Conservation (phyloP, 768 basidiomycete species). For the Ephemerocybe angulata region DNA sequence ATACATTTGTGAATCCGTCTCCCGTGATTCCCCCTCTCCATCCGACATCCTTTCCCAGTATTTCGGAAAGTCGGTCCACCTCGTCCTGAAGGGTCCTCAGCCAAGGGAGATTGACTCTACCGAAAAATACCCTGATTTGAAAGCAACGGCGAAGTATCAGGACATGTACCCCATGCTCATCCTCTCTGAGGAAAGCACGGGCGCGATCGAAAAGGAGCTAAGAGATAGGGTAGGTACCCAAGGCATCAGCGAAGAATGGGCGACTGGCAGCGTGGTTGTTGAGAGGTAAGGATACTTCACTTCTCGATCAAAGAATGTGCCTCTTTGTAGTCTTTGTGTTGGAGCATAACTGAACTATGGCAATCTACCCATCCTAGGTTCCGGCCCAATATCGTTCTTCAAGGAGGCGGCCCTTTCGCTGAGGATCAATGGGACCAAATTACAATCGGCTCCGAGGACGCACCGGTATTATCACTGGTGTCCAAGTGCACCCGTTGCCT, state of each 20-base stretch:
- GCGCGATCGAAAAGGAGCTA: conserved; percentile 46
- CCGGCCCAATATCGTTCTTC: conserved; percentile 71
- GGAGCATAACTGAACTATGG: neutral
- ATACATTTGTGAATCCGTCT: conserved; percentile 53
- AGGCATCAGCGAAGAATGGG: conserved; percentile 52
- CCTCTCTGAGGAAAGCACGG: conserved; percentile 63
- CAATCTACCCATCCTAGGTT: conserved; percentile 43
- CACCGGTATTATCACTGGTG: conserved; percentile 54
- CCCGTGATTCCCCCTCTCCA: conserved; percentile 34
- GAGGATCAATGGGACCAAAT: conserved; percentile 72
- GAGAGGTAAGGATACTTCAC: conserved; percentile 45
- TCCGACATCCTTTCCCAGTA: conserved; percentile 59
- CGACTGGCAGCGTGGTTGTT: conserved; percentile 43
- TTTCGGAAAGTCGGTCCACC: conserved; percentile 55
- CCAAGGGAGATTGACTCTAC: conserved; percentile 52
- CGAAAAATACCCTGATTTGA: conserved; percentile 50
- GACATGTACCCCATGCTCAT: conserved; percentile 71
- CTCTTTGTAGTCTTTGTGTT: conserved; percentile 4
- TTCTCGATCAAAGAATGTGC: conserved; percentile 2
- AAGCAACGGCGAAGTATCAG: conserved; percentile 56
- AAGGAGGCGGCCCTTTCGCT: conserved; percentile 64
- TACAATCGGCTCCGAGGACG: conserved; percentile 39
- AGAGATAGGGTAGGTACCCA: conserved; percentile 44
- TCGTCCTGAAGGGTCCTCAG: conserved; percentile 64
- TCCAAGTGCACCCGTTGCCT: conserved; percentile 69